Base-by-base conservation (phyloP, 2,329 filamentous ascomycete genomes). In the Aureobasidium leucospermi region DNA sequence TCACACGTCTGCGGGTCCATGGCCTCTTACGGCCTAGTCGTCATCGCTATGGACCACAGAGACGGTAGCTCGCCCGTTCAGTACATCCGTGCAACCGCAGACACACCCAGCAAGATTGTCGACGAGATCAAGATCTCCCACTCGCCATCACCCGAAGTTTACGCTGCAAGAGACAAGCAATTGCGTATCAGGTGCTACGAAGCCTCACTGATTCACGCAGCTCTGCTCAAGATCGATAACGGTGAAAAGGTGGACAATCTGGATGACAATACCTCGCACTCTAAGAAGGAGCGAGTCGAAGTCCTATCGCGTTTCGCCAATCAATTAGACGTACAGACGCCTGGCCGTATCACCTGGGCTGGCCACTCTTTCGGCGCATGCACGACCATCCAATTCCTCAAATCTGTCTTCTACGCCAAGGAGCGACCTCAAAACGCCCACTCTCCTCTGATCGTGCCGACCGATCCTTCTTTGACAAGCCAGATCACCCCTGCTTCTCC, bases 291-390 rank as follows among this genome's bases (percentile, higher is more conserved):
- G 63, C 68, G 68, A 2, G 70, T 71, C 16, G 75, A 75, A 53
- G 68, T 83, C 3, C 75, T 93, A 0, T 71, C 74, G 10, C 80
- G 82, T 67, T 87, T 95, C 61, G 71, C 77, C 29, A 75, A 76
- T n/a, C 76, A 75, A 58, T 78, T 94, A 48, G 81, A 89, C 63
- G 80, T 95, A 4, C 83, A 86, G 61, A 78, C 81, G 8, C 88
- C 89, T 0, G 90, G 90, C 1, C 83, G 81, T 56, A 84, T 95
- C 47, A 82, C 86, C 43, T 93, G 89, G 69, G 83, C 82, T 0
- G 90, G 90, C 4, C 90, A 96, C 71, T 90, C 86, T 16, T 95
- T 95, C 65, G 90, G 90, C 23, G 87, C 85, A 1, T 82, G 88
- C 0, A 90, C 88, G 0, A 78, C 84, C 19, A 80, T 88, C 1